Conservation (phyloP, 2,329 filamentous ascomycete species). For the Diaporthe helianthi region DNA sequence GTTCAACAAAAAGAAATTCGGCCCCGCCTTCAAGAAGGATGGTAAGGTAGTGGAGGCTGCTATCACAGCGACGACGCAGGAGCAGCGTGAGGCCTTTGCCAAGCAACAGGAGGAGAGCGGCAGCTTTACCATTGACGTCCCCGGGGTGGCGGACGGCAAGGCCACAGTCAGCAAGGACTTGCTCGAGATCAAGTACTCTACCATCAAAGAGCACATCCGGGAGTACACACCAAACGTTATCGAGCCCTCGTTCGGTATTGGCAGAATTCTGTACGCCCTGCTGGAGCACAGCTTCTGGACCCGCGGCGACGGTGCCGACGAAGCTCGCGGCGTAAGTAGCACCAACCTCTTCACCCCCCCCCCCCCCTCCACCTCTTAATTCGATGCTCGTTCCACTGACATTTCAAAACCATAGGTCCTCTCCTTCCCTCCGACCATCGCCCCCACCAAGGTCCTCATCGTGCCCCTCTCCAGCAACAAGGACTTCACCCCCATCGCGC, state of each 20-base stretch:
- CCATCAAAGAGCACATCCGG: conserved; percentile 80
- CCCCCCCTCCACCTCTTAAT: no score
- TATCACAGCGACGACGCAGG: conserved; percentile 73
- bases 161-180: conserved; percentile 82
- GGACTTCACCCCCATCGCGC: conserved; percentile 80
- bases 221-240: conserved; percentile 97
- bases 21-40: conserved; percentile 94
- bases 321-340: conserved; percentile 81
- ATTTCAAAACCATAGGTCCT: conserved; percentile 59
- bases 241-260: conserved; percentile 97
- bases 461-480: conserved; percentile 85
- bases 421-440: conserved; percentile 68
- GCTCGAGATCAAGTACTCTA: conserved; percentile 83
- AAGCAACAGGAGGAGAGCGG: conserved; percentile 75
- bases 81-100: conserved; percentile 80
- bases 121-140: conserved; percentile 79
- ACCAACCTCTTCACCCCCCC: not conserved
- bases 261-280: conserved; percentile 89
- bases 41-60: conserved; percentile 84
- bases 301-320: conserved; percentile 75
- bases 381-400: conserved; percentile 28
- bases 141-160: conserved; percentile 70
- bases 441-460: conserved; percentile 94
- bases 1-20: conserved; percentile 94
- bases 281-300: conserved; percentile 98